Conservation (phyloP, 2,329 filamentous ascomycete species). For the Thielaviopsis punctulata region DNA sequence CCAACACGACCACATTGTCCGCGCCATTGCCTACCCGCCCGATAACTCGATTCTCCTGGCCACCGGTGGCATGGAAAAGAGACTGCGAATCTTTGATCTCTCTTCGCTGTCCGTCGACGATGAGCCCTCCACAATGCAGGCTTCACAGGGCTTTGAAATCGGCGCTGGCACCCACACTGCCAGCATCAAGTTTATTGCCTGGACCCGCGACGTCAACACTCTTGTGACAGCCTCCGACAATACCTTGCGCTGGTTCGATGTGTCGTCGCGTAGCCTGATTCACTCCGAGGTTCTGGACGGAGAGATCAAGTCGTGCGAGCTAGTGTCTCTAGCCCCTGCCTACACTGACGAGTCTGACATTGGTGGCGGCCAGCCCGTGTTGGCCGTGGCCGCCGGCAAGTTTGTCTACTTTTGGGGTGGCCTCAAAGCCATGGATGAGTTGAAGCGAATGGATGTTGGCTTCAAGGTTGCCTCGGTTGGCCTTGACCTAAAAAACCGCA, state of each 20-base stretch:
- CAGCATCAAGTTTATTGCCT: slow-evolving; percentile 91
- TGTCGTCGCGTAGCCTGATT: slow-evolving; percentile 58
- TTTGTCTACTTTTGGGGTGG: slow-evolving; percentile 86
- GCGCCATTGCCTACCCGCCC: slow-evolving; percentile 76
- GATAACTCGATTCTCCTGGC: slow-evolving; percentile 72
- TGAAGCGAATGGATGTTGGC: slow-evolving; percentile 65
- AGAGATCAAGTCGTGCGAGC: slow-evolving; percentile 79
- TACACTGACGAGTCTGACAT: slow-evolving; percentile 43
- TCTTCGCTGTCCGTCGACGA: slow-evolving; percentile 32
- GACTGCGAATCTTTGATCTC: slow-evolving; percentile 83
- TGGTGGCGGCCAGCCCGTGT: slow-evolving; percentile 49
- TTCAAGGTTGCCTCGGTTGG: slow-evolving; percentile 86
- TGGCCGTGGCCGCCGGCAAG: slow-evolving; percentile 89
- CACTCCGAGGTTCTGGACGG: slow-evolving; percentile 66
- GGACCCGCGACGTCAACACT: slow-evolving; percentile 75
- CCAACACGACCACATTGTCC: slow-evolving; percentile 87
- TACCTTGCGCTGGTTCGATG: slow-evolving; percentile 85
- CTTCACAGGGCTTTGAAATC: slow-evolving; percentile 65
- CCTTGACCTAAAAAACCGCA: slow-evolving; percentile 62
- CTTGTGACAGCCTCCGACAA: slow-evolving; percentile 86
- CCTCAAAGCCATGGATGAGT: slow-evolving; percentile 43
- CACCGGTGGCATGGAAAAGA: slow-evolving; percentile 92
- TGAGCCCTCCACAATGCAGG: slow-evolving; percentile 23
- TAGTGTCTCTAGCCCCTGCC: slow-evolving; percentile 49
- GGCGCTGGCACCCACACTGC: slow-evolving; percentile 68